Evolutionary conservation across 1,284 basidiomycete genomes (phyloP).

Genomic region (Ustilago bromivora): DNA sequence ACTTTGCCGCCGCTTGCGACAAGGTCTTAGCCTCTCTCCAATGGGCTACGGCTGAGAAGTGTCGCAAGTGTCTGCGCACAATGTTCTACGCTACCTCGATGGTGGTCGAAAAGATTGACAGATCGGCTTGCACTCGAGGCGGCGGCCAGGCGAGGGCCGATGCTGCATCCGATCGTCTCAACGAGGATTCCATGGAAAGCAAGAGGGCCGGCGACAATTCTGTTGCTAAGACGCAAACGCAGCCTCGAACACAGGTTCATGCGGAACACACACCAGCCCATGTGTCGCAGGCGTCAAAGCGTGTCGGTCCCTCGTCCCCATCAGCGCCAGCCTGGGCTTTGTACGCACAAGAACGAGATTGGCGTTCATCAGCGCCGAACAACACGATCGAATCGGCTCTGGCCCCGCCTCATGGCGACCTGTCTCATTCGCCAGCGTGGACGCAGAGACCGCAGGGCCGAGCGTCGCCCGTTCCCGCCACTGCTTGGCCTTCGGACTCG

Average conservation of each 20-base stretch:
- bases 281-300: constrained; percentile 2
- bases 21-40: constrained; percentile 46
- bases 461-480: constrained; percentile 3
- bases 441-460: constrained; percentile 5
- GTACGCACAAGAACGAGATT: constrained; percentile 40
- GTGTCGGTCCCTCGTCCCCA: neutral
- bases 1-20: constrained; percentile 50
- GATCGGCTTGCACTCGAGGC: constrained; percentile 19
- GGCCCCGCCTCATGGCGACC: constrained; percentile 11
- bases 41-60: constrained; percentile 53
- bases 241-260: neutral
- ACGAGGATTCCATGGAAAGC: neutral
- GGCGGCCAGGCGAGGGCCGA: neutral
- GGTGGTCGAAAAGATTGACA: constrained; percentile 49
- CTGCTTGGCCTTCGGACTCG: constrained; percentile 18
- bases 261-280: neutral
- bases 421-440: constrained; percentile 11
- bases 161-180: neutral
- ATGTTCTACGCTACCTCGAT: constrained; percentile 52
- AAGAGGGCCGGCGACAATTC: neutral
- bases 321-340: constrained; percentile 19
- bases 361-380: constrained; percentile 17
- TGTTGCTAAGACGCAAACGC: neutral
- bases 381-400: neutral
- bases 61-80: constrained; percentile 47